Evolutionary conservation across 2,329 filamentous ascomycete genomes (phyloP).

Genomic region (Fusarium incarnatum): DNA sequence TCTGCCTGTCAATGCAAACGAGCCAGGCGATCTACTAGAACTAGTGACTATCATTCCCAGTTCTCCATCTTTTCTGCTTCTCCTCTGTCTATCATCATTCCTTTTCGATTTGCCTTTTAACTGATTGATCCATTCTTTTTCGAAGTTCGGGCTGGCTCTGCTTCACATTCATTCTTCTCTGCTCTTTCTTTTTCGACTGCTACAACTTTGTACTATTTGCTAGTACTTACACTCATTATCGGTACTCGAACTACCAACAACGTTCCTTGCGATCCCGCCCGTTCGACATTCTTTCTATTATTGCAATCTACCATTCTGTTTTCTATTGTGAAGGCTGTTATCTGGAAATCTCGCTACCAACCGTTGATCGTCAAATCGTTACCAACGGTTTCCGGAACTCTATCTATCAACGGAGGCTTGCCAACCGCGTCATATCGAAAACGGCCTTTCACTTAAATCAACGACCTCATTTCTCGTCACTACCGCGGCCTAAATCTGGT

Average conservation of each 20-base stretch:
- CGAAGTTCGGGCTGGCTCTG: slow-evolving; percentile 41
- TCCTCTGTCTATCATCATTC: slow-evolving; percentile 37
- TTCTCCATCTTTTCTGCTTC: slow-evolving; percentile 36
- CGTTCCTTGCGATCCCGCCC: slow-evolving; percentile 39
- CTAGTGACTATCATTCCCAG: slow-evolving; percentile 17
- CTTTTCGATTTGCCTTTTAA: slow-evolving; percentile 33
- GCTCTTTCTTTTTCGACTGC: slow-evolving; percentile 17
- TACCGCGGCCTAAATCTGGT: slow-evolving; percentile 14
- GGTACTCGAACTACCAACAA: slow-evolving; percentile 17
- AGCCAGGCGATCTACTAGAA: slow-evolving; percentile 2
- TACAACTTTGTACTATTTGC: slow-evolving; percentile 7
- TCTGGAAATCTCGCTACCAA: slow-evolving; percentile 10
- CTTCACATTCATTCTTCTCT: slow-evolving; percentile 35
- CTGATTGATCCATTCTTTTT: slow-evolving; percentile 31
- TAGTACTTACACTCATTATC: slow-evolving; percentile 25
- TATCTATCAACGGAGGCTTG: slow-evolving; percentile 24
- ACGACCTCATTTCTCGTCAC: slow-evolving; percentile 5
- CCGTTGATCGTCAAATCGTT: slow-evolving; percentile 26
- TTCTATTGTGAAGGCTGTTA: slow-evolving; percentile 4
- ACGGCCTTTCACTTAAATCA: slow-evolving; percentile 10
- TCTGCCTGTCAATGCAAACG: slow-evolving; percentile 21
- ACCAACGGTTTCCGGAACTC: slow-evolving; percentile 29
- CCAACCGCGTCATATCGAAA: slow-evolving; percentile 8
- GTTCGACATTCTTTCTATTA: slow-evolving; percentile 41
- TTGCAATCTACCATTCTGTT: not conserved